Evolutionary conservation across 345 rosid species (phyloP).

Genomic region (Draba incana): DNA sequence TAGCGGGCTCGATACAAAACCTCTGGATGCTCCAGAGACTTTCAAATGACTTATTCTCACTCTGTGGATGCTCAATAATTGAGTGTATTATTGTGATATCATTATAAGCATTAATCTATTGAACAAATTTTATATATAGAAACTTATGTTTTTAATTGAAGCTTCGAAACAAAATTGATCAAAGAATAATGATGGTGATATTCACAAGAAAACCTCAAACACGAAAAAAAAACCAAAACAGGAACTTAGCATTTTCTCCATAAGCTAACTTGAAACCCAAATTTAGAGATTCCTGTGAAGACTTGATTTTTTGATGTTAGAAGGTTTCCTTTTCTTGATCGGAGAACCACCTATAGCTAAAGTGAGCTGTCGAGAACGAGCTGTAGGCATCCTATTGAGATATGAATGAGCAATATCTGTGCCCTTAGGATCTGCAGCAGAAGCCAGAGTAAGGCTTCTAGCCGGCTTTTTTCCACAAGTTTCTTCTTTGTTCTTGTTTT

Average conservation of each 20-base stretch:
- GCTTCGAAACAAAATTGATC: too few species aligned
- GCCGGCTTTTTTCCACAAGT: slow-evolving; percentile 1
- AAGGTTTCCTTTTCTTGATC: slow-evolving; percentile 5
- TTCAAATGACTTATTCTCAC: too few species aligned
- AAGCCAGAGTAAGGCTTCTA: slow-evolving; percentile 32
- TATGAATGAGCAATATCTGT: slow-evolving; percentile 50
- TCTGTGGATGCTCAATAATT: too few species aligned
- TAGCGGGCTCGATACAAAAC: too few species aligned
- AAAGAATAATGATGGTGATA: not conserved
- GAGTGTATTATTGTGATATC: slow-evolving; percentile 6
- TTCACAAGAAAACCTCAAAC: slow-evolving; percentile 16
- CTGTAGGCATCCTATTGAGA: slow-evolving; percentile 32
- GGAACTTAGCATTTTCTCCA: not conserved
- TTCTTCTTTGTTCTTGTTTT: slow-evolving; percentile 34
- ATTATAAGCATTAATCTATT: slow-evolving; percentile 2
- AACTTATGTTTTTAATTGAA: too few species aligned
- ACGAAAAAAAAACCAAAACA: not conserved
- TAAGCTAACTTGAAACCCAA: slow-evolving; percentile 8
- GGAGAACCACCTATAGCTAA: slow-evolving; percentile 40
- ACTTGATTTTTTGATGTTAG: not conserved
- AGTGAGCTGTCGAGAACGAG: slow-evolving; percentile 41
- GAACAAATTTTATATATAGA: too few species aligned
- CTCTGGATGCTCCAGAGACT: too few species aligned
- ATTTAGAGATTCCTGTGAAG: slow-evolving; percentile 11
- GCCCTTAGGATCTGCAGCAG: slow-evolving; percentile 21